Base-by-base conservation (phyloP, 2,329 filamentous ascomycete species). In the Botrytis deweyae region DNA sequence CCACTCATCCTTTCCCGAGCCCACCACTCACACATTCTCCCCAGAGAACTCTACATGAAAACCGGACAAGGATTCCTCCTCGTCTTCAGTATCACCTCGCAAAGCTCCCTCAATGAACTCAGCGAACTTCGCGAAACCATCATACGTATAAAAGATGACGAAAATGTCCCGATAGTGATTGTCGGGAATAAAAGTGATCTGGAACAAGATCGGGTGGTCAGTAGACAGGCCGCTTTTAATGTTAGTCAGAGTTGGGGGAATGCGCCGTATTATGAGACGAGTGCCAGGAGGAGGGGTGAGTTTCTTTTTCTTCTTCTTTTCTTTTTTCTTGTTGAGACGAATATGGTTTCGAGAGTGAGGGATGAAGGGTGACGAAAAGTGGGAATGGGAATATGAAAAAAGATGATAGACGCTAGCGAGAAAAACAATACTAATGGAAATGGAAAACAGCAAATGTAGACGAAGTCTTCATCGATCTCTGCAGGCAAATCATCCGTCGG, bases 171-270 rank as follows among this genome's bases (percentile, higher is more conserved):
- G 36, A 89, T 93, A 77, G 91, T 93, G 6, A 90, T 93, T 66
- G 91, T 93, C 29, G 91, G 91, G 75, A 93, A 93, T 82, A 93
- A 93, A 80, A 91, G 88, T 42, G 91, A 93, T 79, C 86, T 93
- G 59, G 91, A 93, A 83, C 90, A 92, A 79, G 90, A 92, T 81
- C 88, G 91, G 36, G 87, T 87, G 16, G 90, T 93, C 3, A 87
- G 89, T 16, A 85, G 90, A 71, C 87, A 89, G 49, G 86, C 87
- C 73, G 91, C 91, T 8, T 92, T 93, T 80, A 86, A 88, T 38
- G 85, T 92, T 71, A 90, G 88, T 52, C 90, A 92, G 79, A 87
- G 86, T 75, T 93, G 91, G 91, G 90, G 89, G 18, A 90, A 91
- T 78, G 90, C 90, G 46, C 91, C 91, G 3, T 93, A 93, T 80